phyloP scores from a whole-genome alignment of 2,329 filamentous ascomycete species.

The Tolypocladium inflatum region DNA sequence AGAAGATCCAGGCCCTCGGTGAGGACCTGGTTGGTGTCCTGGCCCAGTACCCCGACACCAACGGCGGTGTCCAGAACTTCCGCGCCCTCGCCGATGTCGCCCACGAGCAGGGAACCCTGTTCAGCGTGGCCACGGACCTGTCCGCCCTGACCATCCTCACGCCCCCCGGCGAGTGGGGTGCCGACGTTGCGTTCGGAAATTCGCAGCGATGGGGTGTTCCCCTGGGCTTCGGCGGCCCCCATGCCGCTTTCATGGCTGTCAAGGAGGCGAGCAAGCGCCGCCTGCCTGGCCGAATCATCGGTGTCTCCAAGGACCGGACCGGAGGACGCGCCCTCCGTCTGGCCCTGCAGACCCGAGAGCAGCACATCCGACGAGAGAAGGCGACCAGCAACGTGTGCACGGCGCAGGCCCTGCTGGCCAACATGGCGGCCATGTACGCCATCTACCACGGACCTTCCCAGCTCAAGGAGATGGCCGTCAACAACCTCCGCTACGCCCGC shows the following conservation, averaged over 20 bases:
- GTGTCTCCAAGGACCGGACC: conserved; percentile 81
- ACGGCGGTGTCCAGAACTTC: conserved; percentile 72
- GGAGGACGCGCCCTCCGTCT: conserved; percentile 74
- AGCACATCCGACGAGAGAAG: conserved; percentile 93
- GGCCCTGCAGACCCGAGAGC: conserved; percentile 85
- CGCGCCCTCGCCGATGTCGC: conserved; percentile 63
- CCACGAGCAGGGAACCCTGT: conserved; percentile 67
- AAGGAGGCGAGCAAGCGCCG: conserved; percentile 88
- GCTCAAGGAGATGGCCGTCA: conserved; percentile 73
- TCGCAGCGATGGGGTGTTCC: conserved; percentile 88
- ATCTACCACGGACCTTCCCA: conserved; percentile 86
- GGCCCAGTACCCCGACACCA: conserved; percentile 90
- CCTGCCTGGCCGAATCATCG: conserved; percentile 83
- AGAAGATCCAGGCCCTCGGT: conserved; percentile 62
- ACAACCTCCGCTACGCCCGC: conserved; percentile 61
- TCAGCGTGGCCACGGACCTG: conserved; percentile 84
- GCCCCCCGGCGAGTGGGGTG: conserved; percentile 87
- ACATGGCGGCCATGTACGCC: conserved; percentile 93
- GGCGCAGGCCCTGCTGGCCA: conserved; percentile 84
- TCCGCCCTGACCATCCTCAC: conserved; percentile 79
- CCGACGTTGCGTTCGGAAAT: conserved; percentile 90
- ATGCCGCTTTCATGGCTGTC: conserved; percentile 92
- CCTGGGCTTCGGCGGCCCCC: conserved; percentile 87
- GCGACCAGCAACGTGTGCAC: conserved; percentile 97
- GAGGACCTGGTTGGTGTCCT: conserved; percentile 81